Evolutionary conservation across 1,139 yeast genomes (phyloP), one percentile per base, ranked within the genome.

Genomic region (Debaryomycetaceae sp.): DNA sequence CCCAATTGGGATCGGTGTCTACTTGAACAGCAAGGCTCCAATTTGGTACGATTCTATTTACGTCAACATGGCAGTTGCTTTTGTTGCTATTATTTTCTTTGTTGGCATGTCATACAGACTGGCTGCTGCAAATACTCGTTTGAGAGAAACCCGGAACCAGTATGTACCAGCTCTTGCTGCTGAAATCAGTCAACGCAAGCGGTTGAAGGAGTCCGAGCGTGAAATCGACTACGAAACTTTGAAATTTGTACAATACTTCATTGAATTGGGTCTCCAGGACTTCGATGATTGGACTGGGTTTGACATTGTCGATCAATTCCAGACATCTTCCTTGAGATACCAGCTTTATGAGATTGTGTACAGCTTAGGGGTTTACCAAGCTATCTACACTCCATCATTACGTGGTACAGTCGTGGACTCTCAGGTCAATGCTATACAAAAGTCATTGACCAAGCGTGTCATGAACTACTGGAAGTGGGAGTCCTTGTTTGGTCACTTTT

Each of bases 401-500:
- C 20, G 20, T 17, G 20, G 20, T 17, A 4, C 20, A 17, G 20
- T 17, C 4, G 20, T 17, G 20, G 20, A 17, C 4, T 17, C 20
- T 4, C 20, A 17, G 20, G 20, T 17, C 4, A 17, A 17, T 17
- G 44, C 45, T 36, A 41, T 43, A 13, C 33, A 43, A 17, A 43
- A 43, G 37, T 43, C 45, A 6, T 36, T 40, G 23, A 43, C 44
- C 20, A 20, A 27, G 20, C 38, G 39, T 20, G 45, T 43, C 14
- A 40, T 43, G 45, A 41, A 41, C 11, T 43, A 43, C 34, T 43
- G 45, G 45, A 43, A 37, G 29, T 43, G 45, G 45, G 45, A 43
- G 20, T 43, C 45, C 17, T 38, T 43, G n/a, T 35, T 43, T 40
- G 45, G 45, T 5, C 37, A 41, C 11, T 43, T 34, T 37, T 36